Evolutionary conservation across 352 stramenopile genomes (phyloP).

Genomic region (Ophiocytium majus): DNA sequence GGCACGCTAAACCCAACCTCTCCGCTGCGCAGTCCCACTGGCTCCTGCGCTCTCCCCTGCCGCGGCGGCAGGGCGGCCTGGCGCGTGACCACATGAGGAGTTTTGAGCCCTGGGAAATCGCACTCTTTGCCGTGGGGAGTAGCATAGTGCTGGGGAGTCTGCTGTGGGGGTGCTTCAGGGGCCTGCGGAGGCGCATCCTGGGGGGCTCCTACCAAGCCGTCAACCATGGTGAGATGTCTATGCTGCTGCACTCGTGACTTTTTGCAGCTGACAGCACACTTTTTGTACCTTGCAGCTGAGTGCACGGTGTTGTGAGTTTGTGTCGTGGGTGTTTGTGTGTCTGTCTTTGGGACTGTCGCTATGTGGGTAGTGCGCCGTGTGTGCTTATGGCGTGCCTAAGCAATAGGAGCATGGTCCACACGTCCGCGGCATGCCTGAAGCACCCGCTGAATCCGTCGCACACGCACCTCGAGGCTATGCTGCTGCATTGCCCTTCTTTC

Average conservation of each 20-base stretch:
- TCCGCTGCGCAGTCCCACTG: too few species aligned
- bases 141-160: neutral
- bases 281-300: too few species aligned
- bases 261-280: neutral
- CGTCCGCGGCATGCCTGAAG: neutral
- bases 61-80: too few species aligned
- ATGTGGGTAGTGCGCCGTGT: neutral
- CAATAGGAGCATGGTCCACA: neutral
- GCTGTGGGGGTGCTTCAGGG: neutral
- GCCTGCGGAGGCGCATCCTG: neutral
- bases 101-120: neutral
- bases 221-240: conserved; percentile 1
- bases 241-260: neutral
- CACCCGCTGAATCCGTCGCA: neutral
- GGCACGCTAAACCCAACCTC: too few species aligned
- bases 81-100: too few species aligned
- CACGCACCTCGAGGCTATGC: too few species aligned
- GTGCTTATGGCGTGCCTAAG: neutral
- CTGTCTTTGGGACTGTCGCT: neutral
- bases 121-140: neutral
- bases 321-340: neutral
- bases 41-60: too few species aligned
- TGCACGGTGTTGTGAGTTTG: too few species aligned
- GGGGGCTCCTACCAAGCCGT: conserved; percentile 1
- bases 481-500: too few species aligned